phyloP scores from a whole-genome alignment of 108 stramenopile species.

The Seminavis robusta region DNA sequence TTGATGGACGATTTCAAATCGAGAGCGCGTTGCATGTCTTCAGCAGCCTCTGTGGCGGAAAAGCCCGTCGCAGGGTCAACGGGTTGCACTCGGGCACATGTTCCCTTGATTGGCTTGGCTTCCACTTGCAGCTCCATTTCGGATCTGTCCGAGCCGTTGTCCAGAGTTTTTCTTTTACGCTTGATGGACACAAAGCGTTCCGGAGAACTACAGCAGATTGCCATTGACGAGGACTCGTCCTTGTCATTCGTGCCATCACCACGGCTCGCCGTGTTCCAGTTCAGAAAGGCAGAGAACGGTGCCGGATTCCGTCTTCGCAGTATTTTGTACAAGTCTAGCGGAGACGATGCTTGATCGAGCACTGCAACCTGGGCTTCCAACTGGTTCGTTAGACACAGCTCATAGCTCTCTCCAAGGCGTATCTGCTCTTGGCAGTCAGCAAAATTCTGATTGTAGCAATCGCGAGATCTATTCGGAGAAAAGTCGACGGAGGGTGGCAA shows the following conservation, averaged over 20 bases:
- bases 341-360: constrained; percentile 10
- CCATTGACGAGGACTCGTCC: constrained; percentile 26
- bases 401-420: constrained; percentile 85
- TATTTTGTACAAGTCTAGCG: constrained; percentile 67
- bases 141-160: background rate
- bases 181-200: constrained; percentile 89
- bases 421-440: constrained; percentile 74
- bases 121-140: constrained; percentile 52
- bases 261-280: constrained; percentile 19
- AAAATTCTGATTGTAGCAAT: constrained; percentile 56
- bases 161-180: constrained; percentile 4
- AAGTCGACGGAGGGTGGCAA: constrained; percentile 19
- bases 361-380: constrained; percentile 34
- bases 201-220: constrained; percentile 93
- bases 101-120: constrained; percentile 98
- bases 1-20: constrained; percentile 62
- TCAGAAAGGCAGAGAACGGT: constrained; percentile 86
- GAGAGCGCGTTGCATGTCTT: constrained; percentile 47
- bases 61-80: constrained; percentile 27
- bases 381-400: constrained; percentile 92
- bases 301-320: constrained; percentile 88
- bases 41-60: constrained; percentile 25
- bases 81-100: constrained; percentile 50
- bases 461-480: constrained; percentile 54
- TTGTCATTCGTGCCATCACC: background rate